phyloP scores from a whole-genome alignment of 2,329 filamentous ascomycete species.

The Magnaporthiopsis poae region DNA sequence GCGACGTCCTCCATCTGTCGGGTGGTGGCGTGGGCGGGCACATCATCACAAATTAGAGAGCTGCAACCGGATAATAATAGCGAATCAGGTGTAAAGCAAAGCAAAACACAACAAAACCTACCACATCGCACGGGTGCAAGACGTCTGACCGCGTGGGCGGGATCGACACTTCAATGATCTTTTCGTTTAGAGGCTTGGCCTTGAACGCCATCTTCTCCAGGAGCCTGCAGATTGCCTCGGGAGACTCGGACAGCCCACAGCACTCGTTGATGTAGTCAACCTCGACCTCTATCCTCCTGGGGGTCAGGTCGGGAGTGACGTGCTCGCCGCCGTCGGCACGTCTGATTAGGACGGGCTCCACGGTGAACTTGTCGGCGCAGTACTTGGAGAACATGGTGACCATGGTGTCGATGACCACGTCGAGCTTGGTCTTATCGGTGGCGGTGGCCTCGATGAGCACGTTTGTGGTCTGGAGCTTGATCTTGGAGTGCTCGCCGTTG shows the following conservation, averaged over 20 bases:
- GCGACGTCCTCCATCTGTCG: slow-evolving; percentile 85
- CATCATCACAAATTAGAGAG: background rate
- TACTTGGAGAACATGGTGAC: slow-evolving; percentile 96
- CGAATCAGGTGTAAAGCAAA: background rate
- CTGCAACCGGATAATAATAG: no score
- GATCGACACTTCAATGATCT: slow-evolving; percentile 68
- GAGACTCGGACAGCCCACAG: slow-evolving; percentile 68
- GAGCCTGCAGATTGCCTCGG: slow-evolving; percentile 66
- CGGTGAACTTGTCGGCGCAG: slow-evolving; percentile 76
- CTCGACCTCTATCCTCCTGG: slow-evolving; percentile 69
- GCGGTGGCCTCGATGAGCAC: slow-evolving; percentile 96
- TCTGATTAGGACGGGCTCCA: slow-evolving; percentile 86
- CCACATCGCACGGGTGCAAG: slow-evolving; percentile 86
- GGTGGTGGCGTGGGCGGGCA: no score
- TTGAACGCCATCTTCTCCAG: slow-evolving; percentile 81
- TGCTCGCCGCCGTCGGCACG: slow-evolving; percentile 80
- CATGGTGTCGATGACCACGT: slow-evolving; percentile 83
- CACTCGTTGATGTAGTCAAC: slow-evolving; percentile 90
- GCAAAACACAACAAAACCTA: slow-evolving; percentile 11
- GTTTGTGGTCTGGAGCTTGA: slow-evolving; percentile 80
- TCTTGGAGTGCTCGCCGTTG: slow-evolving; percentile 95
- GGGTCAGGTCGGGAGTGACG: slow-evolving; percentile 69
- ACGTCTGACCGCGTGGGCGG: slow-evolving; percentile 88
- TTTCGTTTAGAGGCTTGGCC: slow-evolving; percentile 62
- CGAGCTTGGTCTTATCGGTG: slow-evolving; percentile 88